phyloP scores from a whole-genome alignment of 768 basidiomycete genomes.

The Mycena leptocephala region DNA sequence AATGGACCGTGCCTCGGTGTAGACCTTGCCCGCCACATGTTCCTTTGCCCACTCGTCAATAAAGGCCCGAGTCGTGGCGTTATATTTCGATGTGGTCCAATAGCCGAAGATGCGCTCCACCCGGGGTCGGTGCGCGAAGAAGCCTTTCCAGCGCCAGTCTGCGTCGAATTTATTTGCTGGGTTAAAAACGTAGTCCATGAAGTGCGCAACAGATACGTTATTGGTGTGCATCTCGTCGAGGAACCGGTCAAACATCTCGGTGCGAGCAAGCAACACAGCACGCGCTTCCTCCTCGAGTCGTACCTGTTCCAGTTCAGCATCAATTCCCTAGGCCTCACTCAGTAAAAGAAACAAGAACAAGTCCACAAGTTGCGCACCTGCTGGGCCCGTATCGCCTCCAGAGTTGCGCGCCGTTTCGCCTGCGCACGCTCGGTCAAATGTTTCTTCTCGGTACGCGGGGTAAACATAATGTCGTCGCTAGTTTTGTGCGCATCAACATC shows the following conservation, averaged over 20 bases:
- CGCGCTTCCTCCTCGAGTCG: not conserved
- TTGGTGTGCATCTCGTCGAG: not conserved
- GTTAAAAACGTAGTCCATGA: slow-evolving; percentile 9
- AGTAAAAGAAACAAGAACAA: not conserved
- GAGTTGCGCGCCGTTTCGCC: not conserved
- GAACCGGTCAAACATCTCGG: not conserved
- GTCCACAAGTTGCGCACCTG: not conserved
- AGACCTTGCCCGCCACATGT: not conserved
- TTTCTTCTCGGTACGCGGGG: not conserved
- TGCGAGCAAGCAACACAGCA: not conserved
- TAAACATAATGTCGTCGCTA: not conserved
- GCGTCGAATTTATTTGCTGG: not conserved
- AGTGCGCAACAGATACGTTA: not conserved
- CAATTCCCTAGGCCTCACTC: not conserved
- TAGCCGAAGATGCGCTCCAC: slow-evolving; percentile 22
- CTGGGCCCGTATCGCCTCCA: no score
- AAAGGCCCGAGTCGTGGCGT: not conserved
- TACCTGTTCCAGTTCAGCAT: not conserved
- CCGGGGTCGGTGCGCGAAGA: slow-evolving; percentile 10
- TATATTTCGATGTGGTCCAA: slow-evolving; percentile 26
- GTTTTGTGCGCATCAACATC: not conserved
- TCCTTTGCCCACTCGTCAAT: not conserved
- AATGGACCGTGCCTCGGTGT: not conserved
- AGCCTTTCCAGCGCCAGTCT: slow-evolving; percentile 8
- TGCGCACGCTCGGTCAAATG: not conserved